Percentiles rank a stretch among this genome's conserved stretches.
These are phyloP conservation scores for Aethionema arabicum DNA, from an alignment of 345 rosid species.

Conservation along the genomic window DNA sequence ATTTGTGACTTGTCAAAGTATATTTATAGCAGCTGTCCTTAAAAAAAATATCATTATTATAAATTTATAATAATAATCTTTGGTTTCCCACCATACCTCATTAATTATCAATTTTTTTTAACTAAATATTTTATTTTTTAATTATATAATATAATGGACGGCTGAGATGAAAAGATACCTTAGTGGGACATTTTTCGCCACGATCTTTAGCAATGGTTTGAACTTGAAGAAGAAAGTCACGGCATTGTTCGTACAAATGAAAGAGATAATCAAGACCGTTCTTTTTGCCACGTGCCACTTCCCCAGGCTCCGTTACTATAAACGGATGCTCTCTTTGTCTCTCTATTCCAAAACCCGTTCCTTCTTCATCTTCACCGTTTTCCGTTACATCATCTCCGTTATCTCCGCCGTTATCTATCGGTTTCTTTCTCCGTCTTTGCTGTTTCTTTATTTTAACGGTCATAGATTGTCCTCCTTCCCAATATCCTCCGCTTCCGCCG, in stretches of 20 bases:
- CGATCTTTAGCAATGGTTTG: constrained; percentile 90
- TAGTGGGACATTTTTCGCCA: constrained; percentile 97
- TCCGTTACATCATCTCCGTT: constrained; percentile 45
- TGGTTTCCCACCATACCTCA: constrained; percentile 29
- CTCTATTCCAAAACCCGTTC: constrained; percentile 47
- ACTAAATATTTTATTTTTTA: neutral
- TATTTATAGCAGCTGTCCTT: constrained; percentile 46
- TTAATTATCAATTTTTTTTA: constrained; percentile 1
- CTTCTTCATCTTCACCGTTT: constrained; percentile 48
- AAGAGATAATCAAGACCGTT: constrained; percentile 98
- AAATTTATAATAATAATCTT: neutral
- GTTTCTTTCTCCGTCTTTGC: constrained; percentile 49
- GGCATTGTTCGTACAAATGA: constrained; percentile 96
- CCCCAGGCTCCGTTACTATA: constrained; percentile 99
- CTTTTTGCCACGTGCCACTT: constrained; percentile 99
- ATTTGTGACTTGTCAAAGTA: constrained; percentile 42
- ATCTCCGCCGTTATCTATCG: constrained; percentile 39
- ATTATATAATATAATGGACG: neutral
- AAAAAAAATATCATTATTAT: neutral
- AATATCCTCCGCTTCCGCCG: constrained; percentile 48
- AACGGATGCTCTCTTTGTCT: constrained; percentile 98
- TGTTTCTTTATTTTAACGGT: constrained; percentile 37
- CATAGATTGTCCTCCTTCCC: constrained; percentile 50
- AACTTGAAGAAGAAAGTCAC: constrained; percentile 89
- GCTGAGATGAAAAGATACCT: constrained; percentile 50